Percentiles rank a stretch among this genome's conserved stretches.
Evolutionary conservation across 2,329 filamentous ascomycete species (phyloP).

Genomic region (Aspergillus carbonarius): DNA sequence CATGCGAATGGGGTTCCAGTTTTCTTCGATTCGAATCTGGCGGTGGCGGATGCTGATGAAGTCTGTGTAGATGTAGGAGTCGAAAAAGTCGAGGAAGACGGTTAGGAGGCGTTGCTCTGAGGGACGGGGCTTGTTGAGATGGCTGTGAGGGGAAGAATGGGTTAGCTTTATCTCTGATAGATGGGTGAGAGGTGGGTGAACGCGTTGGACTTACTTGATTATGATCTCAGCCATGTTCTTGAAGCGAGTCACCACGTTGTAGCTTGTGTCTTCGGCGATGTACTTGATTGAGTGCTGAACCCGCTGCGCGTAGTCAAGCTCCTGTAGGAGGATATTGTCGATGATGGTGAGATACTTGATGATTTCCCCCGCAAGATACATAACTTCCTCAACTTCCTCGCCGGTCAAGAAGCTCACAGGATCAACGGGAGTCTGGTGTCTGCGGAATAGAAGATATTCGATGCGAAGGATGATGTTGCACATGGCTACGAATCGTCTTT

Average conservation of each 20-base stretch:
- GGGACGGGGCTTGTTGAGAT: slow-evolving; percentile 20
- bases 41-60: slow-evolving; percentile 23
- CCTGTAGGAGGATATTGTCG: slow-evolving; percentile 15
- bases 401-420: slow-evolving; percentile 10
- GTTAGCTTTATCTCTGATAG: background rate
- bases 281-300: slow-evolving; percentile 13
- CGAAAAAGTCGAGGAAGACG: slow-evolving; percentile 26
- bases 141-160: slow-evolving; percentile 6
- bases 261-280: slow-evolving; percentile 7
- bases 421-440: background rate
- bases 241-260: slow-evolving; percentile 15
- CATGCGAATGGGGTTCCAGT: slow-evolving; percentile 7
- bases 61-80: slow-evolving; percentile 25
- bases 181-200: background rate
- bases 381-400: slow-evolving; percentile 10
- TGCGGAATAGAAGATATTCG: slow-evolving; percentile 24
- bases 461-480: slow-evolving; percentile 23
- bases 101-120: slow-evolving; percentile 24
- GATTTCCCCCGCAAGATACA: slow-evolving; percentile 14
- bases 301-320: slow-evolving; percentile 6
- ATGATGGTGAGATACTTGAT: slow-evolving; percentile 15
- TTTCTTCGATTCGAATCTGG: slow-evolving; percentile 15
- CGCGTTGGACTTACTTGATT: slow-evolving; percentile 16
- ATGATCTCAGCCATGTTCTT: slow-evolving; percentile 19
- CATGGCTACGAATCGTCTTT: slow-evolving; percentile 21